Evolutionary conservation across 495 filamentous ascomycete genomes (phyloP).

Genomic region (Podospora pseudopauciseta): DNA sequence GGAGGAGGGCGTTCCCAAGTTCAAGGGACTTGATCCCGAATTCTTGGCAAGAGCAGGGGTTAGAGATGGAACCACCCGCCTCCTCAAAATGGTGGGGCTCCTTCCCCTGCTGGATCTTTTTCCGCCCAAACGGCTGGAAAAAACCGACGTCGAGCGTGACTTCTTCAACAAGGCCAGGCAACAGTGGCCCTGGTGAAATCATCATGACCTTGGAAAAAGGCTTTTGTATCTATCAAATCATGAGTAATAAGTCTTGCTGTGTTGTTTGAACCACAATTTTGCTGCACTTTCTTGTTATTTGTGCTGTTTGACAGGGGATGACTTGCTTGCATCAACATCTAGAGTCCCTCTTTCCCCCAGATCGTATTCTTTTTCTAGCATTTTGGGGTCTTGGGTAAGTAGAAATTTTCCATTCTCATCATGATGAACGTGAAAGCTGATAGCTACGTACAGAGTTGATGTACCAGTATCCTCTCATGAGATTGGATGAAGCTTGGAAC

Average conservation of each 20-base stretch:
- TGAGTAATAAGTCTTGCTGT: background rate
- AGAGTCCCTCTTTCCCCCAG: too few relatives aligned
- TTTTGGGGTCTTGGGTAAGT: slow-evolving; percentile 59
- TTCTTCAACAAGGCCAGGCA: slow-evolving; percentile 11
- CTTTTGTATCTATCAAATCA: background rate
- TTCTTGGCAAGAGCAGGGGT: slow-evolving; percentile 15
- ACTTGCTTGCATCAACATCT: background rate
- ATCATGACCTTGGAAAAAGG: background rate
- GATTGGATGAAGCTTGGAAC: slow-evolving; percentile 73
- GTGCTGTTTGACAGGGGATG: background rate
- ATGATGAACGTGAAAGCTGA: slow-evolving; percentile 68
- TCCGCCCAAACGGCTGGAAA: slow-evolving; percentile 24
- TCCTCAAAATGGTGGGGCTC: slow-evolving; percentile 15
- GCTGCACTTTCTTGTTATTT: background rate
- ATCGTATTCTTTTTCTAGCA: too few relatives aligned
- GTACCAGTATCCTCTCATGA: slow-evolving; percentile 64
- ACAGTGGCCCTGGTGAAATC: background rate
- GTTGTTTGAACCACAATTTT: background rate
- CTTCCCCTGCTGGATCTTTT: slow-evolving; percentile 17
- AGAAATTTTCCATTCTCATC: slow-evolving; percentile 72
- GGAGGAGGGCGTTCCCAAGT: slow-evolving; percentile 1
- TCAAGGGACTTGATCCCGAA: slow-evolving; percentile 9
- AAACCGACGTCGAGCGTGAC: slow-evolving; percentile 18
- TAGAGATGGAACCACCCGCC: slow-evolving; percentile 21
- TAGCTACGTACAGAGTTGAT: slow-evolving; percentile 43